phyloP scores from a whole-genome alignment of 352 stramenopile genomes.

The Phytophthora macrochlamydospora region DNA sequence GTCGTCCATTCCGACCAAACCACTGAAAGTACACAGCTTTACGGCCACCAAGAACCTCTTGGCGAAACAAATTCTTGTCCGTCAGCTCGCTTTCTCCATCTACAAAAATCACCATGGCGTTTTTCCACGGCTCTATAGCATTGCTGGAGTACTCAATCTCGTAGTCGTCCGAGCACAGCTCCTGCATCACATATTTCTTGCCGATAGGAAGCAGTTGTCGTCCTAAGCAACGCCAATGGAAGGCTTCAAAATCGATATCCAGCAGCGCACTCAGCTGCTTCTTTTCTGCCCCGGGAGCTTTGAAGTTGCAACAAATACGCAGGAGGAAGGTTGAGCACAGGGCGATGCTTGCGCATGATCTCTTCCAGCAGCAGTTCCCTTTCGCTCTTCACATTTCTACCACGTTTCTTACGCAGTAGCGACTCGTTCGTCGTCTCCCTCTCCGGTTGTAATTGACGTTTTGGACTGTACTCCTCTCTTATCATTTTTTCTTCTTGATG shows the following conservation, averaged over 20 bases:
- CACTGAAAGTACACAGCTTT: conserved; percentile 31
- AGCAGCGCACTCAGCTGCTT: conserved; percentile 25
- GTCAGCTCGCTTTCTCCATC: conserved; percentile 13
- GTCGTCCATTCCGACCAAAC: conserved; percentile 3
- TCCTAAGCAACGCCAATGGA: conserved; percentile 37
- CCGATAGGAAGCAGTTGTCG: conserved; percentile 60
- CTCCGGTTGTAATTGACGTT: too few relatives aligned
- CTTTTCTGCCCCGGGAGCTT: background rate
- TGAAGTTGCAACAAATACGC: conserved; percentile 5
- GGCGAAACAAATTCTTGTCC: conserved; percentile 26
- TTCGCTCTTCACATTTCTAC: background rate
- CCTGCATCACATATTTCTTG: conserved; percentile 58
- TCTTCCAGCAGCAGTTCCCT: background rate
- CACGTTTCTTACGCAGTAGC: background rate
- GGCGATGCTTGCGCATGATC: conserved; percentile 6
- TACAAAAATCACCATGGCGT: conserved; percentile 42
- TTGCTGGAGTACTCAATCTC: conserved; percentile 32
- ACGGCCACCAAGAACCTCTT: conserved; percentile 8
- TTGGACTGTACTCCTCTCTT: background rate
- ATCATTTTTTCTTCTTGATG: background rate
- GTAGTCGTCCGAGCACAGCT: conserved; percentile 38
- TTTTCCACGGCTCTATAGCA: conserved; percentile 56
- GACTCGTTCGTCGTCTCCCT: too few relatives aligned
- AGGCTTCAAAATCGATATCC: conserved; percentile 59
- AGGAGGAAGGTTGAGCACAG: background rate